These are phyloP conservation scores for Pseudocercospora ulei DNA, from an alignment of 2,329 filamentous ascomycete genomes.

Conservation along the genomic window DNA sequence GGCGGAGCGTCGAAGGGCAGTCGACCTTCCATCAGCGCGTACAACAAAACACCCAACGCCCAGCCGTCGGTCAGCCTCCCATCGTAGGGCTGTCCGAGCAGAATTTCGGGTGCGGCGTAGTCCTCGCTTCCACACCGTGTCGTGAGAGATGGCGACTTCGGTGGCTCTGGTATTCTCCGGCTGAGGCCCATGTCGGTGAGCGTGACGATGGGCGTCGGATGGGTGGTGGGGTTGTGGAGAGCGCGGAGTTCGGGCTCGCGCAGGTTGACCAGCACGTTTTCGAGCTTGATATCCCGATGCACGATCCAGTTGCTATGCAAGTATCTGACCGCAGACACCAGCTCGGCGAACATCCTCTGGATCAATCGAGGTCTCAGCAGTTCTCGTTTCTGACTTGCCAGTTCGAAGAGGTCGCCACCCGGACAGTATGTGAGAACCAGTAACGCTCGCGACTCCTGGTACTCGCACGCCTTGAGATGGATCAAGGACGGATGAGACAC, in stretches of 20 bases:
- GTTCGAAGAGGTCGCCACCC: conserved; percentile 88
- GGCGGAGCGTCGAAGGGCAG: conserved; percentile 87
- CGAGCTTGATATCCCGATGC: conserved; percentile 94
- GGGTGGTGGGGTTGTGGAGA: conserved; percentile 57
- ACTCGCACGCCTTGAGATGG: conserved; percentile 82
- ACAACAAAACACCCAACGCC: conserved; percentile 87
- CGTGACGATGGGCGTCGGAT: conserved; percentile 75
- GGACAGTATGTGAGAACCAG: conserved; percentile 85
- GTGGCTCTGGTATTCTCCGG: conserved; percentile 61
- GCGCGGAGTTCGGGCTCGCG: conserved; percentile 54
- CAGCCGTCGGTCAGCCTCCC: conserved; percentile 86
- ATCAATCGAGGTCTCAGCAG: conserved; percentile 60
- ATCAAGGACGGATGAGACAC: conserved; percentile 85
- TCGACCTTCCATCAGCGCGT: conserved; percentile 84
- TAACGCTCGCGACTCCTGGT: conserved; percentile 70
- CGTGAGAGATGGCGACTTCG: conserved; percentile 75
- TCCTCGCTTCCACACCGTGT: conserved; percentile 94
- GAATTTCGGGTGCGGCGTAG: conserved; percentile 91
- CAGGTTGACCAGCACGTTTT: conserved; percentile 91
- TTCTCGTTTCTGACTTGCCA: conserved; percentile 64
- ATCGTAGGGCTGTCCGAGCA: conserved; percentile 91
- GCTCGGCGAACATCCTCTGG: conserved; percentile 77
- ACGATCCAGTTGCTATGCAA: conserved; percentile 79
- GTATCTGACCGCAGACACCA: conserved; percentile 76
- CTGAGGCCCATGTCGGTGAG: conserved; percentile 88